A percentile compares a stretch with the other conserved stretches of the same genome.
These are phyloP conservation scores for Ophiocordyceps polyrhachis-furcata DNA, from an alignment of 2,329 filamentous ascomycete genomes.

Conservation along the genomic window DNA sequence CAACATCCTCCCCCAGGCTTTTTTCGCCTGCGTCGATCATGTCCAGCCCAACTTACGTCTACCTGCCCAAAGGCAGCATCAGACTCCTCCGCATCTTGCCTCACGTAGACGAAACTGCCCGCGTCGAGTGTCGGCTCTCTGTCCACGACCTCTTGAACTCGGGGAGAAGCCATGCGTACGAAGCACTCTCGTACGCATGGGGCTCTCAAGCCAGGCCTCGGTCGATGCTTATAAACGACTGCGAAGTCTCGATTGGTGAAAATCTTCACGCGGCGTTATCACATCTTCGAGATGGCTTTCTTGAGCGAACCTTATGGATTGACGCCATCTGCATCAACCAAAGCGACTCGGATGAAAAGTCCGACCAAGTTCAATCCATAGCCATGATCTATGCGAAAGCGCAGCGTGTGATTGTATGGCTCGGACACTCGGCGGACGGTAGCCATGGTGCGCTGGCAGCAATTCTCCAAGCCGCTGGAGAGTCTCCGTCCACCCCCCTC, in stretches of 20 bases:
- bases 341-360: background rate
- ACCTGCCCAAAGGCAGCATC: background rate
- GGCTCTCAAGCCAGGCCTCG: background rate
- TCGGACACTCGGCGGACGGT: background rate
- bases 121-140: background rate
- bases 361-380: background rate
- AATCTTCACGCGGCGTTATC: background rate
- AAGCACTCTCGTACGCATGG: background rate
- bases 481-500: background rate
- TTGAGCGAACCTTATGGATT: background rate
- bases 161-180: background rate
- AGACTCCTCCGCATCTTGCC: background rate
- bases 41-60: background rate
- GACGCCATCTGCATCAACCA: background rate
- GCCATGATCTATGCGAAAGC: background rate
- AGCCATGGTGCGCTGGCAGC: background rate
- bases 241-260: background rate
- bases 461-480: background rate
- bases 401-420: background rate
- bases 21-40: background rate
- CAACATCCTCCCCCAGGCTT: background rate
- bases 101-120: background rate
- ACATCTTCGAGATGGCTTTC: background rate
- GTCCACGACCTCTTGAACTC: background rate
- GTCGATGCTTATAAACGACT: background rate